Conservation (phyloP, 768 basidiomycete genomes). For the Galerina marginata region DNA sequence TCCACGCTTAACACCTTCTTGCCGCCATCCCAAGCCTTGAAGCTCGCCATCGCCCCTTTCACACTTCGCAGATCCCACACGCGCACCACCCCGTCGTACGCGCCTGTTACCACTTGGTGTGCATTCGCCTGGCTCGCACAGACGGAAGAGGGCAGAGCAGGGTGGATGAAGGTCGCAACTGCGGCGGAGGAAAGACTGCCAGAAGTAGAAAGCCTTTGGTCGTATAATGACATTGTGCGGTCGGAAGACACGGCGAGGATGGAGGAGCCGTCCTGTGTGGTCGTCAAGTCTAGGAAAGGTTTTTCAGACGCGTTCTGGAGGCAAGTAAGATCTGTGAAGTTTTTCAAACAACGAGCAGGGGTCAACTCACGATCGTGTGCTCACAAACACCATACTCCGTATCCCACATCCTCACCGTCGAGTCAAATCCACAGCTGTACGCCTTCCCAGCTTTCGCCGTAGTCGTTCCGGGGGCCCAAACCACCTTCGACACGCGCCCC, state of each 20-base stretch:
- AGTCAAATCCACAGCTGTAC: constrained; percentile 88
- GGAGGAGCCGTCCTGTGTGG: constrained; percentile 47
- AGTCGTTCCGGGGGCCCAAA: constrained; percentile 40
- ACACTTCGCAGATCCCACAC: constrained; percentile 81
- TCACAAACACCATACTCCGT: constrained; percentile 75
- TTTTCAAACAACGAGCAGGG: neutral
- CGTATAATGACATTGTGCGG: constrained; percentile 70
- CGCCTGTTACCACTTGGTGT: constrained; percentile 71
- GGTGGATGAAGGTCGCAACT: constrained; percentile 56
- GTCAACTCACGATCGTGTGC: constrained; percentile 64
- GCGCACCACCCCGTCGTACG: constrained; percentile 78
- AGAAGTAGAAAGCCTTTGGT: constrained; percentile 23
- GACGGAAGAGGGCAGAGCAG: constrained; percentile 73
- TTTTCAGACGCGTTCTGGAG: constrained; percentile 72
- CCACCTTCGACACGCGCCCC: constrained; percentile 75
- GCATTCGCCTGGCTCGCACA: constrained; percentile 30
- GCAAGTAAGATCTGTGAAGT: neutral
- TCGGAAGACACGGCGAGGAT: constrained; percentile 75
- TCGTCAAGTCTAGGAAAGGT: constrained; percentile 71
- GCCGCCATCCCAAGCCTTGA: constrained; percentile 61
- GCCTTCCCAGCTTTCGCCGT: constrained; percentile 40
- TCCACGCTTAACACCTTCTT: constrained; percentile 66
- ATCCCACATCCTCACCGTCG: constrained; percentile 90
- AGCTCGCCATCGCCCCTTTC: constrained; percentile 66
- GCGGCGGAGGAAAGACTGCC: constrained; percentile 29